Conservation (phyloP, 2,329 filamentous ascomycete genomes). For the Exophiala bonariae region DNA sequence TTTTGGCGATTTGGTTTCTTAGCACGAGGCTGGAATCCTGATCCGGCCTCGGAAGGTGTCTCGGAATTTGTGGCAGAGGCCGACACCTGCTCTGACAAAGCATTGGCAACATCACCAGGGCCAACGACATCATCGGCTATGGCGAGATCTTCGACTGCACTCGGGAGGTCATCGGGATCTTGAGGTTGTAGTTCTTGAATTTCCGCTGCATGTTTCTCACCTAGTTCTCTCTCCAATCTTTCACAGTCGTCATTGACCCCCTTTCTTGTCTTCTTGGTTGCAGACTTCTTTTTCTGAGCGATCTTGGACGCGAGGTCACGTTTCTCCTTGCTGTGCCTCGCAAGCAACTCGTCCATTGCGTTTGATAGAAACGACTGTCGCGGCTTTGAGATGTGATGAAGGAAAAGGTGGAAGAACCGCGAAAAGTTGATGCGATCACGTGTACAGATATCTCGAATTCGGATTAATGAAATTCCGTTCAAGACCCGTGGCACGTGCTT, state of each 20-base stretch:
- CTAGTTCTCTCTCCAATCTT: conserved; percentile 55
- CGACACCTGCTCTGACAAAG: conserved; percentile 15
- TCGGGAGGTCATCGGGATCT: conserved; percentile 17
- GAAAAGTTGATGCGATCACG: too few relatives aligned
- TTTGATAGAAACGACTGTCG: neutral
- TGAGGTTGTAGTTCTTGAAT: conserved; percentile 23
- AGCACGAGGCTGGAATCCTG: conserved; percentile 22
- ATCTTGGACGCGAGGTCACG: conserved; percentile 81
- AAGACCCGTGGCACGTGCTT: too few relatives aligned
- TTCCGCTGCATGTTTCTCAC: conserved; percentile 50
- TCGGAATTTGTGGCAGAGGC: conserved; percentile 2
- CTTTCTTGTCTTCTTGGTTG: conserved; percentile 76
- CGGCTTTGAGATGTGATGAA: neutral
- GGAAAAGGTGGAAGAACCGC: neutral
- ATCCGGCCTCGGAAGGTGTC: conserved; percentile 9
- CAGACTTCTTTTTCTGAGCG: conserved; percentile 95
- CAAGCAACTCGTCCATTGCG: conserved; percentile 71
- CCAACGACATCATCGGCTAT: conserved; percentile 31
- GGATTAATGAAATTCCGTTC: too few relatives aligned
- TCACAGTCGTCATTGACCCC: conserved; percentile 69
- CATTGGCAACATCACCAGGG: conserved; percentile 23
- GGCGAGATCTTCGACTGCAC: conserved; percentile 33
- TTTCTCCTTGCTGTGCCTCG: conserved; percentile 83
- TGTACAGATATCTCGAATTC: too few relatives aligned
- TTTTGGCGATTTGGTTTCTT: conserved; percentile 91